A percentile compares a stretch with the other conserved stretches of the same genome.
Conservation (phyloP, 345 rosid genomes). For the Diplotaxis tenuifolia region DNA sequence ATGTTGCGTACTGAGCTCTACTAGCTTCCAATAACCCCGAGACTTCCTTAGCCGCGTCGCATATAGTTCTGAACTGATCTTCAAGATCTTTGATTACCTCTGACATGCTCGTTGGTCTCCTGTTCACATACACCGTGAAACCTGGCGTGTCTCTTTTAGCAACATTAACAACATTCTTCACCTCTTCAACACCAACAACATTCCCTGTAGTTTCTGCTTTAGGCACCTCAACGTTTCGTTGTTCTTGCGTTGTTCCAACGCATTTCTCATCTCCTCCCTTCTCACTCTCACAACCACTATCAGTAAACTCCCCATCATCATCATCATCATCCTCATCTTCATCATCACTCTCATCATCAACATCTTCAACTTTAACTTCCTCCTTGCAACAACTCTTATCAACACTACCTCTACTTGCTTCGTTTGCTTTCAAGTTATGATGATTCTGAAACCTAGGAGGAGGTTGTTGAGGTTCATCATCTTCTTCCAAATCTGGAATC, state of each 20-base stretch:
- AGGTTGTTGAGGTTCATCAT: constrained; percentile 58
- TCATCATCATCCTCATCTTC: constrained; percentile 38
- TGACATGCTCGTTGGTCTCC: constrained; percentile 88
- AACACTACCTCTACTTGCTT: constrained; percentile 41
- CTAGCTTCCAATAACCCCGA: constrained; percentile 76
- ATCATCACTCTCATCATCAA: constrained; percentile 39
- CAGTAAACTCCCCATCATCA: constrained; percentile 47
- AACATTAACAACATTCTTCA: constrained; percentile 42
- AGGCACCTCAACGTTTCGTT: constrained; percentile 45
- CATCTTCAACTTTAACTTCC: constrained; percentile 78
- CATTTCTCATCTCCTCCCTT: constrained; percentile 39
- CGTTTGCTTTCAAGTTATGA: constrained; percentile 25
- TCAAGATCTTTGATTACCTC: constrained; percentile 94
- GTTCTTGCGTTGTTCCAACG: constrained; percentile 44
- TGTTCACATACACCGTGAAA: constrained; percentile 86
- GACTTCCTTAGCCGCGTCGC: constrained; percentile 72
- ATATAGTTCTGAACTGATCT: constrained; percentile 63
- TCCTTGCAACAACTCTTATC: constrained; percentile 43
- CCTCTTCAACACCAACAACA: constrained; percentile 57
- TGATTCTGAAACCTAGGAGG: constrained; percentile 43
- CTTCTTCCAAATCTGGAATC: constrained; percentile 87
- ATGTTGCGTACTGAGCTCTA: constrained; percentile 58
- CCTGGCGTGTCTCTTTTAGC: constrained; percentile 61
- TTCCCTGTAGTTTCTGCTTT: constrained; percentile 47
- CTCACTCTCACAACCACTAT: constrained; percentile 46